Conservation (phyloP, 202 grass and related monocot genomes). For the Zizania palustris region DNA sequence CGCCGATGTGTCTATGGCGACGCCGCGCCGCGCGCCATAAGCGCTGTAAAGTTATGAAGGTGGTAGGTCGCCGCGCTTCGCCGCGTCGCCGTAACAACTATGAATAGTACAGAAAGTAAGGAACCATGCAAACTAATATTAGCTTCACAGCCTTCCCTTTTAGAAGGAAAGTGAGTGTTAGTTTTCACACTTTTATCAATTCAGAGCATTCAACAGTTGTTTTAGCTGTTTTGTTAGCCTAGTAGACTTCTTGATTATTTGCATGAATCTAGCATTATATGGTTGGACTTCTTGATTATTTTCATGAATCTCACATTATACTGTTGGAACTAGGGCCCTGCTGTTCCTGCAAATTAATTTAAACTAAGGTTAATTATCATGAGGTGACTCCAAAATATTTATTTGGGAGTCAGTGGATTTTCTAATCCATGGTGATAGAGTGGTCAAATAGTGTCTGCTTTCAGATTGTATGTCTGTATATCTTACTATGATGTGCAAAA, state of each 20-base stretch:
- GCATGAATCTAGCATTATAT: conserved; percentile 7
- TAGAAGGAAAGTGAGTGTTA: neutral
- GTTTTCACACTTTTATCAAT: neutral
- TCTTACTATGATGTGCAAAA: neutral
- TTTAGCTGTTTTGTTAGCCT: conserved; percentile 7
- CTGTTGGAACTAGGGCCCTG: neutral
- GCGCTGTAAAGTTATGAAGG: no score
- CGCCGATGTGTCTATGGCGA: no score
- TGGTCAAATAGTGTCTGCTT: neutral
- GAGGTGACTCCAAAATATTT: no score
- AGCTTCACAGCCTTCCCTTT: neutral
- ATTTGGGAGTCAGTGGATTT: neutral
- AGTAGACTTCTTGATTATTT: neutral
- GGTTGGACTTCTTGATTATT: conserved; percentile 1
- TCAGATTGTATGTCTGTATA: neutral
- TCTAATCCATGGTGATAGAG: neutral
- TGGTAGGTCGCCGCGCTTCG: no score
- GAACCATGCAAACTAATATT: neutral
- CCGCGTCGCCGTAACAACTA: no score
- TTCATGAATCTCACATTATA: conserved; percentile 16
- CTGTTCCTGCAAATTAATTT: neutral
- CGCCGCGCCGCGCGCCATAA: no score
- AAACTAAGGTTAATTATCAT: neutral
- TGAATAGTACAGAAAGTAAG: neutral
- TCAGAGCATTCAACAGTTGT: neutral